Evolutionary conservation across 1,284 basidiomycete genomes (phyloP).

Genomic region (Ganoderma resinaceum): DNA sequence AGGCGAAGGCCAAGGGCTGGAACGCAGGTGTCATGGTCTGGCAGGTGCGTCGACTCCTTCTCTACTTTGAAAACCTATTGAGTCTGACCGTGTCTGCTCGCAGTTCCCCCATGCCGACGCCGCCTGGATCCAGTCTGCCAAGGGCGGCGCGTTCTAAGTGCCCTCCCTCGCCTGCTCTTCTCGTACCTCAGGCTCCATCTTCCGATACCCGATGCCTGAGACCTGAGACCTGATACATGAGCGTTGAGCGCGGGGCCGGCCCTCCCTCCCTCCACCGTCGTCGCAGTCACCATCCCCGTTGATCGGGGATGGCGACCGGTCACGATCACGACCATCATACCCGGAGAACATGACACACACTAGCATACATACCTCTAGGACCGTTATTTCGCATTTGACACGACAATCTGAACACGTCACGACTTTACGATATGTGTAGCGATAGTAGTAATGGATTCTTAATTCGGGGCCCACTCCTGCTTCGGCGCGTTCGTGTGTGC

Average conservation of each 20-base stretch:
- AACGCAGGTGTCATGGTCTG: conserved; percentile 42
- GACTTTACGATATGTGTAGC: not conserved
- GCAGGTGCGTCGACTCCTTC: conserved; percentile 8
- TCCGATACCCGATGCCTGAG: too few relatives aligned
- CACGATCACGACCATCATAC: not conserved
- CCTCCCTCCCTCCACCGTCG: too few relatives aligned
- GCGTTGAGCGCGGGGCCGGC: too few relatives aligned
- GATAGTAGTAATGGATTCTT: not conserved
- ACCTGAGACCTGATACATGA: not conserved
- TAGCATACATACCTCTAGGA: too few relatives aligned
- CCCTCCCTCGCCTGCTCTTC: not conserved
- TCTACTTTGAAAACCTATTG: not conserved
- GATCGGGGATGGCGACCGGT: not conserved
- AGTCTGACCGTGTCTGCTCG: not conserved
- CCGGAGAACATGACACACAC: too few relatives aligned
- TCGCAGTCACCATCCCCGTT: conserved; percentile 4
- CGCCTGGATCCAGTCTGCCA: conserved; percentile 23
- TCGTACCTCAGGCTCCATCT: too few relatives aligned
- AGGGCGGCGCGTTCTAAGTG: conserved; percentile 19
- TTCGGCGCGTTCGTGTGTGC: too few relatives aligned
- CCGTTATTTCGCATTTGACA: not conserved
- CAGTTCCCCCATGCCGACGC: conserved; percentile 29
- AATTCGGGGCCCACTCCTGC: too few relatives aligned
- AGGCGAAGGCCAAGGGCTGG: conserved; percentile 65
- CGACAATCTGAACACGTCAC: not conserved